Evolutionary conservation across 164 flowering plant species (phyloP), one percentile per base, ranked within the genome.

Genomic region (Macadamia integrifolia): DNA sequence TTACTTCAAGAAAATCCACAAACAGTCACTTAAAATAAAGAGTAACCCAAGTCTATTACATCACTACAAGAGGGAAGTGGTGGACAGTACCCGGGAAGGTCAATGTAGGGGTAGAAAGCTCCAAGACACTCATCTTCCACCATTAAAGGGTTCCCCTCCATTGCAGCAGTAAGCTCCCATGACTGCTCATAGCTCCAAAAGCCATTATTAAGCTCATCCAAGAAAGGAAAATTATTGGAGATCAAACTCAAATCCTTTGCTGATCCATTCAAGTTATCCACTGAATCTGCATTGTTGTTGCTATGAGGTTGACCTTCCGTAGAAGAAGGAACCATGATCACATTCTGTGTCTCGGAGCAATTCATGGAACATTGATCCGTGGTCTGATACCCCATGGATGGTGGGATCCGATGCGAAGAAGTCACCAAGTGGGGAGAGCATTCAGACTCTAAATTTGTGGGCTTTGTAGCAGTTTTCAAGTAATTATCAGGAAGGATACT

Each of bases 401-500:
- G 23, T 23, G 23, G 23, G 23, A 23, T 23, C 23, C 23, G 23
- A 23, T 23, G 23, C 23, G 23, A 0, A 23, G 23, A 23, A 23
- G 23, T 23, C 23, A 23, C 23, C 23, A 23, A 23, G 23, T 23
- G 23, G 23, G 23, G 23, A 23, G 23, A 23, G 23, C 23, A 23
- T 23, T 23, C 23, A 23, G 0, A 71, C 50, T 72, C 23, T 23
- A 53, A 30, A 31, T 62, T 59, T 10, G 58, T 60, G 46, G 75
- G 58, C 49, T 18, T 63, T 44, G 73, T 46, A 71, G 89, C 77
- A 31, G 89, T 89, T 28, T 78, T 85, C 60, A 92, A 65, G 78
- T 85, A 89, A 72, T 67, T 85, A 14, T 84, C 84, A 60, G 96
- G 93, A 14, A 94, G 90, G 60, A 94, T 85, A 80, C 96, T 86